Evolutionary conservation across 805 yeast genomes (phyloP).

Genomic region (Millerozyma miso): DNA sequence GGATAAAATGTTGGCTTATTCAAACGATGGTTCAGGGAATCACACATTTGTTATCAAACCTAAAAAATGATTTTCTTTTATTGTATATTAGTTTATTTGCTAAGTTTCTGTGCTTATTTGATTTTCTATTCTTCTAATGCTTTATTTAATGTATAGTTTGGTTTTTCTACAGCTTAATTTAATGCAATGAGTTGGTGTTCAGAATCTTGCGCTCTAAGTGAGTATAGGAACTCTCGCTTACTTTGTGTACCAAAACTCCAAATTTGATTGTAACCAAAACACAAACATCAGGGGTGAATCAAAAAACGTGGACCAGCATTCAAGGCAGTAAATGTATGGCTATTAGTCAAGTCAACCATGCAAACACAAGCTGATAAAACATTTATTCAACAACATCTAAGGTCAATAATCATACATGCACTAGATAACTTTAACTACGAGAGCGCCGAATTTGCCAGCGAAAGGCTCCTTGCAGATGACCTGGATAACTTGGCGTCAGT

Average conservation of each 20-base stretch:
- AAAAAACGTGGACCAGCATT: not conserved
- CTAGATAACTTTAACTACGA: slow-evolving; percentile 63
- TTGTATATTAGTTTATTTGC: not conserved
- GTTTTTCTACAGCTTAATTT: not conserved
- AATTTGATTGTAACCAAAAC: not conserved
- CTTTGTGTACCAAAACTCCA: not conserved
- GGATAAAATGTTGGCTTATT: slow-evolving; percentile 39
- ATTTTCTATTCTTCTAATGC: not conserved
- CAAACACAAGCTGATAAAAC: slow-evolving; percentile 9
- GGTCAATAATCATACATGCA: slow-evolving; percentile 62
- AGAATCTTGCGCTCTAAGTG: not conserved
- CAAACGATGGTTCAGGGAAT: slow-evolving; percentile 37
- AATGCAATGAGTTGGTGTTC: no score
- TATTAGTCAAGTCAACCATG: slow-evolving; percentile 3
- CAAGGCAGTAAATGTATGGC: not conserved
- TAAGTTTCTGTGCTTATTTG: not conserved
- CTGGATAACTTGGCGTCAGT: slow-evolving; percentile 54
- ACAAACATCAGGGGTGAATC: not conserved
- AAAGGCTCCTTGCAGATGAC: slow-evolving; percentile 65
- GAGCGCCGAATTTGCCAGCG: slow-evolving; percentile 86
- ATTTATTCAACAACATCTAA: slow-evolving; percentile 37
- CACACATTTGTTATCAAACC: slow-evolving; percentile 33
- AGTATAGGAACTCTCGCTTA: not conserved
- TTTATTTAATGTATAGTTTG: not conserved
- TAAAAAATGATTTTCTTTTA: slow-evolving; percentile 19